phyloP scores from a whole-genome alignment of 2,329 filamentous ascomycete genomes.

The Sclerotinia trifoliorum region DNA sequence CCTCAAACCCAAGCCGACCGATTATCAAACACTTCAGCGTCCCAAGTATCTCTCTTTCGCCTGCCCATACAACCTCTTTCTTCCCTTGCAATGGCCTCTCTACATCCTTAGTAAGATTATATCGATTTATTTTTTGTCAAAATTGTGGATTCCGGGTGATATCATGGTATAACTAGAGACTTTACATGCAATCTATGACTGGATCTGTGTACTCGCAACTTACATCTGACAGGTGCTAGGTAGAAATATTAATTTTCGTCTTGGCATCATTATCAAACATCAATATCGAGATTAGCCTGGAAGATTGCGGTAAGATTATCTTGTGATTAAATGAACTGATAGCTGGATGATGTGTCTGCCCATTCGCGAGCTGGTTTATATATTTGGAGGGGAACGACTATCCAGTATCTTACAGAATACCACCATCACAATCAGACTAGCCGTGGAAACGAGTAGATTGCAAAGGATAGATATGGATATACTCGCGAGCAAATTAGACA shows the following conservation, averaged over 20 bases:
- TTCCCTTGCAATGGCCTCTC: neutral
- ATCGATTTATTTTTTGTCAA: rapidly evolving
- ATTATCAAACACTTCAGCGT: neutral
- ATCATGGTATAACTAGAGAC: neutral
- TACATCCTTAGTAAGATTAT: rapidly evolving
- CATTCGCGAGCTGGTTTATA: neutral
- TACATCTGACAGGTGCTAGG: rapidly evolving
- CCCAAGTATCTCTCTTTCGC: neutral
- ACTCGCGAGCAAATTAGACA: neutral
- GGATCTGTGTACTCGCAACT: neutral
- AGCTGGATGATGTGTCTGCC: neutral
- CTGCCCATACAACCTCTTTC: no score
- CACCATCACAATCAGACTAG: neutral
- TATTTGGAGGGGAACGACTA: neutral
- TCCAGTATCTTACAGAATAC: no score
- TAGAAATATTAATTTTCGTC: neutral
- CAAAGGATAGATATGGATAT: neutral
- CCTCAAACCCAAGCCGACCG: neutral
- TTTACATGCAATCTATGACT: neutral
- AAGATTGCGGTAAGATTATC: neutral
- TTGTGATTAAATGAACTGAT: no score
- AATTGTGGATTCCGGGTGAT: no score
- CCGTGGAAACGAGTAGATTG: neutral
- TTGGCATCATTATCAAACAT: no score
- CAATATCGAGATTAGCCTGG: neutral